Conservation (phyloP, 2,329 filamentous ascomycete species). For the Diaporthe humulicola region DNA sequence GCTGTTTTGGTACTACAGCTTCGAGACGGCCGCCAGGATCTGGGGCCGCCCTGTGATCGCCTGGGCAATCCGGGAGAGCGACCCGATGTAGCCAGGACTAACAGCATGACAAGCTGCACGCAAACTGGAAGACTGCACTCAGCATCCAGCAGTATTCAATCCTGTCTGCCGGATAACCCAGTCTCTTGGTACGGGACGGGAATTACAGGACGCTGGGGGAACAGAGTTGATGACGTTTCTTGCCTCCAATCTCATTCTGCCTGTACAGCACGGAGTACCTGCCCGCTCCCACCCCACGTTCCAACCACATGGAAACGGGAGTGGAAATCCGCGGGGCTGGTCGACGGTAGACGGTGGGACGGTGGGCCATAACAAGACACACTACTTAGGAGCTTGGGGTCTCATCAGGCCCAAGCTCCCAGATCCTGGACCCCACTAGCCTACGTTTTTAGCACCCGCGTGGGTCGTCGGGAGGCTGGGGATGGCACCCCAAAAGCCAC, state of each 20-base stretch:
- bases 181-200: neutral
- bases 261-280: neutral
- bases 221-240: neutral
- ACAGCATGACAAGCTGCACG: neutral
- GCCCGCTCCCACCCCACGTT: neutral
- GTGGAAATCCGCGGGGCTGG: conserved; percentile 30
- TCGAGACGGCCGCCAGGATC: conserved; percentile 14
- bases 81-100: neutral
- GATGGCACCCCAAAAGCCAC: conserved; percentile 1
- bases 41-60: conserved; percentile 24
- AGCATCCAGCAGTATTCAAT: neutral
- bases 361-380: neutral
- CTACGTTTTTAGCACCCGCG: conserved; percentile 27
- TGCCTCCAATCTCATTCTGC: neutral
- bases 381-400: conserved; percentile 13
- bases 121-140: neutral
- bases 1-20: conserved; percentile 11
- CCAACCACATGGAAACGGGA: conserved; percentile 21
- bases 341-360: conserved; percentile 5
- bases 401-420: conserved; percentile 19
- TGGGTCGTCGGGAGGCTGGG: conserved; percentile 21
- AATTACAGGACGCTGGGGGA: neutral
- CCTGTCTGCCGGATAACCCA: neutral
- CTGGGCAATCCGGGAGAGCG: conserved; percentile 28
- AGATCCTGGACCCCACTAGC: conserved; percentile 23